Percentiles rank a stretch among this genome's conserved stretches.
Conservation (phyloP, 441 rosid genomes). For the Adansonia rubrostipa region DNA sequence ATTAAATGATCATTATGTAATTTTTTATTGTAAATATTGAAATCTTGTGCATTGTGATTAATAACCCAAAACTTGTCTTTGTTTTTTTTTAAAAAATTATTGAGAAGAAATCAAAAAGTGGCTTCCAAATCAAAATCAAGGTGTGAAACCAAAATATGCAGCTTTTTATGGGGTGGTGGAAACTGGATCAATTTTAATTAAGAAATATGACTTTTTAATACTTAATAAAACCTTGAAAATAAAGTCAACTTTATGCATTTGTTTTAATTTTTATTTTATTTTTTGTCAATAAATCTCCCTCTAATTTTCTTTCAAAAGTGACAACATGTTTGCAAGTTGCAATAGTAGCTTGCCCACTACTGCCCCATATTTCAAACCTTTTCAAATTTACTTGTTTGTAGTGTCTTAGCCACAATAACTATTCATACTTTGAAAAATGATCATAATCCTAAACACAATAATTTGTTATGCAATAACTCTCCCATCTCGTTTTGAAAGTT, state of each 20-base stretch:
- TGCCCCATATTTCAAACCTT: neutral
- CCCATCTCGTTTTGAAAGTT: too few relatives aligned
- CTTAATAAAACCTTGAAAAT: neutral
- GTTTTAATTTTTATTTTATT: neutral
- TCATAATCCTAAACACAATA: too few relatives aligned
- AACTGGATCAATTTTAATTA: too few relatives aligned
- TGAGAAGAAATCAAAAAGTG: neutral
- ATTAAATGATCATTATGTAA: too few relatives aligned
- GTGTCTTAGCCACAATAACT: too few relatives aligned
- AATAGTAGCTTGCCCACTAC: neutral
- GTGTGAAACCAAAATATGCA: conserved; percentile 4
- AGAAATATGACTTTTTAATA: neutral
- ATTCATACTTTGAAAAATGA: neutral
- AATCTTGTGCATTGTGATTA: neutral
- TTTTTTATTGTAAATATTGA: too few relatives aligned
- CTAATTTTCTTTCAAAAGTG: neutral
- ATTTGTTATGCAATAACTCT: too few relatives aligned
- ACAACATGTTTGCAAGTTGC: neutral
- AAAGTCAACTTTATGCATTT: conserved; percentile 12
- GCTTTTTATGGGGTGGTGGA: too few relatives aligned
- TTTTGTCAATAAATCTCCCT: neutral
- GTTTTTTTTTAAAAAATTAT: neutral
- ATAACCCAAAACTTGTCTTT: neutral
- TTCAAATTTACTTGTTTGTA: neutral
- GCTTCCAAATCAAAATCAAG: neutral